Evolutionary conservation across 2,329 filamentous ascomycete species (phyloP), one percentile per base, ranked within the genome.

Genomic region (Fusarium sp.): DNA sequence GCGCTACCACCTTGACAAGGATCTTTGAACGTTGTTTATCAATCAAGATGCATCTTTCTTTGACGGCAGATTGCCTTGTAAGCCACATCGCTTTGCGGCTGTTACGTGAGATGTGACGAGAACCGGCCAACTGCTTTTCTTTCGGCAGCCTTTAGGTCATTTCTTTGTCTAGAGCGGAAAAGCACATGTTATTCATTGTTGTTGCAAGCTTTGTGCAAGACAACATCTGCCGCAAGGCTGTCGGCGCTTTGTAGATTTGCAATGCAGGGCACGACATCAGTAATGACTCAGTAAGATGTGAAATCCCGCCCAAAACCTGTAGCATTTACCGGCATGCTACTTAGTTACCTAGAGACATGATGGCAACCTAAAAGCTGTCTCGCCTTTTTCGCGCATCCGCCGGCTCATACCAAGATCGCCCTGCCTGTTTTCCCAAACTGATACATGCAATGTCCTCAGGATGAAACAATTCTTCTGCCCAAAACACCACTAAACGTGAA

Each of bases 11-110:
- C 16, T 49, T 51, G 49, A 46, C 55, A 65, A 64, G 42, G 51
- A 36, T 62, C 46, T 46, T 58, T 53, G 62, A 57, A 68, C 59
- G 51, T 69, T 56, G n/a, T 61, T 69, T 70, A 70, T 65, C 67
- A 68, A 69, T 70, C 67, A 46, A 29, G 9, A n/a, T 51, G 56
- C 56, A 40, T 58, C 29, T 53, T 36, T 11, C 42, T 49, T 49
- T 49, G 23, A 49, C 23, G 42, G 23, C 14, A 49, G 23, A 49
- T 27, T 27, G 14, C 31, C 13, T 54, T 54, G n/a, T 10, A 51
- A 51, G 29, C 29, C 29, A 54, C 31, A 13, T 14, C 20, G 20
- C n/a, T 7, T 8, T 10, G 29, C 49, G 49, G 49, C 49, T 31
- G 25, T 8, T 51, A 51, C 49, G 7, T 51, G 23, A 49, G 23